A percentile compares a stretch with the other conserved stretches of the same genome.
Evolutionary conservation across 371 early-diverging fungal genomes (phyloP).

Genomic region (Circinella umbellata): DNA sequence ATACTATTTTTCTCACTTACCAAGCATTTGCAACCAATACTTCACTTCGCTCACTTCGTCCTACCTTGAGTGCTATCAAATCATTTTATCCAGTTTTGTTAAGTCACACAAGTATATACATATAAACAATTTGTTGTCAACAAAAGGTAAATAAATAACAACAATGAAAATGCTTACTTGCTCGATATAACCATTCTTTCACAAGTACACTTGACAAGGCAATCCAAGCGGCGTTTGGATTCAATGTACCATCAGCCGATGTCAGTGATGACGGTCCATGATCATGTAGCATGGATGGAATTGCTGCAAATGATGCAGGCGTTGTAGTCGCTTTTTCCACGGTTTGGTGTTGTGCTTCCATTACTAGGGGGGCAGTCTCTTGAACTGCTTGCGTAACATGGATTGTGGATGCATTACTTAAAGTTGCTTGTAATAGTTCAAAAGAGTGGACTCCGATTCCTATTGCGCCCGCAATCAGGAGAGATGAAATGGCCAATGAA

Average conservation of each 20-base stretch:
- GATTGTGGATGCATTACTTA: slow-evolving; percentile 13
- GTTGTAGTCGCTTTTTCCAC: background rate
- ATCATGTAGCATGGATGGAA: slow-evolving; percentile 2
- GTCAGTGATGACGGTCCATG: slow-evolving; percentile 26
- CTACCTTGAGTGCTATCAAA: slow-evolving; percentile 62
- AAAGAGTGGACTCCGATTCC: slow-evolving; percentile 72
- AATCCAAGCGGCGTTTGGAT: slow-evolving; percentile 79
- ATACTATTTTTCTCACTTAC: slow-evolving; percentile 22
- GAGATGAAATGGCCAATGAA: slow-evolving; percentile 65
- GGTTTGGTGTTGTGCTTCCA: background rate
- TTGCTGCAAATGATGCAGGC: slow-evolving; percentile 1
- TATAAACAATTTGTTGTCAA: too few relatives aligned
- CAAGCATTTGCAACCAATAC: slow-evolving; percentile 78
- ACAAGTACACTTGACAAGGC: slow-evolving; percentile 65
- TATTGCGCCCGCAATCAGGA: slow-evolving; percentile 64
- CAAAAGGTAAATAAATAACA: too few relatives aligned
- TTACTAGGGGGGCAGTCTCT: background rate
- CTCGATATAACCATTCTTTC: slow-evolving; percentile 70
- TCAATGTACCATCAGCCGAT: slow-evolving; percentile 30
- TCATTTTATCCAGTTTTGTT: too few relatives aligned
- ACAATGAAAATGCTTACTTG: slow-evolving; percentile 39
- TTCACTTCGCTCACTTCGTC: slow-evolving; percentile 59
- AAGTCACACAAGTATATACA: too few relatives aligned
- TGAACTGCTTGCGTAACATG: slow-evolving; percentile 16
- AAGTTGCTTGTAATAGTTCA: slow-evolving; percentile 50